A percentile compares a stretch with the other conserved stretches of the same genome.
These are phyloP conservation scores for Colletotrichum orchidophilum DNA, from an alignment of 2,329 filamentous ascomycete genomes.

Conservation along the genomic window DNA sequence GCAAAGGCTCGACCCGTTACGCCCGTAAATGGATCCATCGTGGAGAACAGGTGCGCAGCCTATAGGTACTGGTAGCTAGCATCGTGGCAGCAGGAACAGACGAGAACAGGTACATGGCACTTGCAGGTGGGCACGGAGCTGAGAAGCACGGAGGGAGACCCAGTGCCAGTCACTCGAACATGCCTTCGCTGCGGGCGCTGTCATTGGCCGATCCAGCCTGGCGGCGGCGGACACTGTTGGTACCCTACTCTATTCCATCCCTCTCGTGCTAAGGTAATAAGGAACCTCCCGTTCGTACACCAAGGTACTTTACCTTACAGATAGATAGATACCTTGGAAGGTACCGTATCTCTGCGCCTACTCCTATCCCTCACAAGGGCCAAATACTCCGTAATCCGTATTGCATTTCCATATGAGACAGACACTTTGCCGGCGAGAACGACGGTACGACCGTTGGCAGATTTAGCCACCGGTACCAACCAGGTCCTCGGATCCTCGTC, in stretches of 20 bases:
- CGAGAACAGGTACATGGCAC: not conserved
- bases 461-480: not conserved
- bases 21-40: not conserved
- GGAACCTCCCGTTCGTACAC: no score
- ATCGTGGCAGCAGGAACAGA: not conserved
- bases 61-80: not conserved
- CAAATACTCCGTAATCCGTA: no score
- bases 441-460: not conserved
- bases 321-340: no score
- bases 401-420: no score
- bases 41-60: not conserved
- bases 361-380: no score
- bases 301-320: no score
- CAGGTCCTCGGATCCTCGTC: not conserved
- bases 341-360: no score
- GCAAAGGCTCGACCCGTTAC: not conserved
- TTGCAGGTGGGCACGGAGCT: not conserved
- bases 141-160: not conserved
- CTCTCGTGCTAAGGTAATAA: no score
- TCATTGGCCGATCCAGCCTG: constrained; percentile 18
- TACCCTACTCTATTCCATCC: no score
- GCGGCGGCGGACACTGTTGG: not conserved
- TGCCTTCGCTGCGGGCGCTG: constrained; percentile 8
- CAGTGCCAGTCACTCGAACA: constrained; percentile 28
- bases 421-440: not conserved